Base-by-base conservation (phyloP, 306 rosid species). In the Ceratonia siliqua region DNA sequence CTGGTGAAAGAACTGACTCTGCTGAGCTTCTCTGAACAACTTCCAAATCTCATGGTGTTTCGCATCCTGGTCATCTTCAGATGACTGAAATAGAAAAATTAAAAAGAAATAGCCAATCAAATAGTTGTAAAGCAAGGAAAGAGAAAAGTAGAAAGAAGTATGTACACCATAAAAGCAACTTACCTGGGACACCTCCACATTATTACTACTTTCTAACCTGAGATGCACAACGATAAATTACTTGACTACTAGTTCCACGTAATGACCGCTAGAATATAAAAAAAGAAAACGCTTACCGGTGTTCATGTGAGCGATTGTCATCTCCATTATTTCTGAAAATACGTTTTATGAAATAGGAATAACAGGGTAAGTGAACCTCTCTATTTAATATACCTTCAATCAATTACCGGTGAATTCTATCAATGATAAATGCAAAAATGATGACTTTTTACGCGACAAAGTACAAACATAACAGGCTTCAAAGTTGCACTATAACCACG, bases 1-100 rank as follows among this genome's bases (percentile, higher is more conserved):
- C 4, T 20, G 13, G 58, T 17, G 74, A 73, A 35, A 70, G 63
- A 27, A 87, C 84, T 78, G 81, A 93, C 98, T 93, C 75, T 78
- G 92, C 82, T 91, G 97, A 79, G 98, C 97, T 86, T 89, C 96
- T 70, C 73, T 83, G 85, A 93, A 93, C 70, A 85, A 86, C 61
- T 73, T 21, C 97, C 93, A 88, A 82, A 91, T 78, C 17, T 87
- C 83, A 48, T 32, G 70, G 17, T 61, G 77, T 38, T 83, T 85
- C 63, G 48, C 81, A 68, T 70, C 79, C 46, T 68, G 58, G 57
- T 62, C 86, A 45, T 76, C 89, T 27, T 74, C 45, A 18, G 85
- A 59, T 25, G 85, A 28, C 92, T 90, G 76, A 52, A 68, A 73
- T 74, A 7, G 0, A 27, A 17, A 53, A 15, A 22, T 21, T 38